Conservation (phyloP, 2,329 filamentous ascomycete species). For the Fusarium sp. region DNA sequence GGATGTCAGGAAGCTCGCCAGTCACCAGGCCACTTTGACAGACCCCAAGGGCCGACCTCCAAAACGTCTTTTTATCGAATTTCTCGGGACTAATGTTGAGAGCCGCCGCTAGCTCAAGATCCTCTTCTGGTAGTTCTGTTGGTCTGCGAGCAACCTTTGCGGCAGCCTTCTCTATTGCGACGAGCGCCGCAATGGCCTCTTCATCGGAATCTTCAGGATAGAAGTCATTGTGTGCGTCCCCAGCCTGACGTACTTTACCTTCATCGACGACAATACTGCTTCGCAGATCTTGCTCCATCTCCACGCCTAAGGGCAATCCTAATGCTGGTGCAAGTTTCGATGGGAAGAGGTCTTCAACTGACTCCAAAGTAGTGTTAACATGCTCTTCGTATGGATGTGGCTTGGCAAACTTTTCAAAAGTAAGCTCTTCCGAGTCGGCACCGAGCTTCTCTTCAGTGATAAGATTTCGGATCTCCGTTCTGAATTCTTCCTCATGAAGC, state of each 20-base stretch:
- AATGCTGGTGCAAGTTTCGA: slow-evolving; percentile 66
- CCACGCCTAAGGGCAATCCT: slow-evolving; percentile 48
- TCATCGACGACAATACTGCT: slow-evolving; percentile 74
- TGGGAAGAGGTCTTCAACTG: slow-evolving; percentile 88
- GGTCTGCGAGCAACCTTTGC: neutral
- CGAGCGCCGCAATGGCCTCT: slow-evolving; percentile 50
- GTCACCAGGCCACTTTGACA: slow-evolving; percentile 55
- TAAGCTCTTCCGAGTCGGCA: slow-evolving; percentile 53
- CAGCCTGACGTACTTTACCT: slow-evolving; percentile 59
- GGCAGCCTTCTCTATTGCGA: slow-evolving; percentile 23
- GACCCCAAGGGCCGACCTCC: slow-evolving; percentile 48
- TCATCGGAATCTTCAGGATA: slow-evolving; percentile 65
- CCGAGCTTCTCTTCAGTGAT: slow-evolving; percentile 70
- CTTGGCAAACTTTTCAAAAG: slow-evolving; percentile 75
- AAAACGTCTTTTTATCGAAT: slow-evolving; percentile 26
- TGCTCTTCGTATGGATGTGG: slow-evolving; percentile 61
- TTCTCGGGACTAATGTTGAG: slow-evolving; percentile 29
- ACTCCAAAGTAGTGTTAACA: slow-evolving; percentile 82
- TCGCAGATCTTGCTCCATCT: slow-evolving; percentile 45
- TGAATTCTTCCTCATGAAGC: slow-evolving; percentile 91
- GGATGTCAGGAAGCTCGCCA: slow-evolving; percentile 50
- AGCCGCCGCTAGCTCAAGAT: neutral
- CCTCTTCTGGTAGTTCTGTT: neutral
- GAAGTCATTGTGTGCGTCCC: slow-evolving; percentile 60
- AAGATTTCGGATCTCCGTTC: slow-evolving; percentile 70